A percentile compares a stretch with the other conserved stretches of the same genome.
phyloP scores from a whole-genome alignment of 225 moss, liverwort and hornwort genomes.

The Antitrichia curtipendula region DNA sequence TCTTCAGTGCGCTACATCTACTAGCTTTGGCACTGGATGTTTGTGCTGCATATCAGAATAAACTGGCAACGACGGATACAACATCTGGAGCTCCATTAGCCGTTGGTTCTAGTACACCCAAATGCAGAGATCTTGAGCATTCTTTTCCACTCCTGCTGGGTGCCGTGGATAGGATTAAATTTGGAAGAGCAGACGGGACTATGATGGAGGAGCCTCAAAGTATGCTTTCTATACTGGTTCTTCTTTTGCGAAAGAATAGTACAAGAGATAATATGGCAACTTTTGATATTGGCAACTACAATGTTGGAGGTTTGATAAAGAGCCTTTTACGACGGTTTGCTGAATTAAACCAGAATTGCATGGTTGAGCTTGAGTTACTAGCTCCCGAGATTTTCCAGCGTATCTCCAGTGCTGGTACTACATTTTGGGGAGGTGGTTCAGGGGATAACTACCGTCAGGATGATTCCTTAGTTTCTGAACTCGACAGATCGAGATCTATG shows the following conservation, averaged over 20 bases:
- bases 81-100: neutral
- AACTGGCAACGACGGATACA: slow-evolving; percentile 1
- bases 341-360: slow-evolving; percentile 46
- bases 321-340: slow-evolving; percentile 59
- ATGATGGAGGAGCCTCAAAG: slow-evolving; percentile 57
- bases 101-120: neutral
- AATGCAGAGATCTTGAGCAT: slow-evolving; percentile 1
- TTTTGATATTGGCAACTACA: slow-evolving; percentile 45
- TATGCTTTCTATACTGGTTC: slow-evolving; percentile 56
- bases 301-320: slow-evolving; percentile 63
- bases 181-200: slow-evolving; percentile 33
- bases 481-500: slow-evolving; percentile 44
- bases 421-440: slow-evolving; percentile 3
- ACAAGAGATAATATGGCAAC: slow-evolving; percentile 24
- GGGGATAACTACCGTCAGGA: slow-evolving; percentile 25
- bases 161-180: slow-evolving; percentile 45
- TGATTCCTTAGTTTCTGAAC: slow-evolving; percentile 31
- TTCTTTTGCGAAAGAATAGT: slow-evolving; percentile 46
- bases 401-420: slow-evolving; percentile 8
- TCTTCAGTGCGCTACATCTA: slow-evolving; percentile 75
- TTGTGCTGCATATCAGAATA: slow-evolving; percentile 28
- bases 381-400: slow-evolving; percentile 72
- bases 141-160: slow-evolving; percentile 36
- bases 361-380: slow-evolving; percentile 71
- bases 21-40: slow-evolving; percentile 83